Conservation (phyloP, 2,329 filamentous ascomycete species). For the Botryosphaeria agaves region DNA sequence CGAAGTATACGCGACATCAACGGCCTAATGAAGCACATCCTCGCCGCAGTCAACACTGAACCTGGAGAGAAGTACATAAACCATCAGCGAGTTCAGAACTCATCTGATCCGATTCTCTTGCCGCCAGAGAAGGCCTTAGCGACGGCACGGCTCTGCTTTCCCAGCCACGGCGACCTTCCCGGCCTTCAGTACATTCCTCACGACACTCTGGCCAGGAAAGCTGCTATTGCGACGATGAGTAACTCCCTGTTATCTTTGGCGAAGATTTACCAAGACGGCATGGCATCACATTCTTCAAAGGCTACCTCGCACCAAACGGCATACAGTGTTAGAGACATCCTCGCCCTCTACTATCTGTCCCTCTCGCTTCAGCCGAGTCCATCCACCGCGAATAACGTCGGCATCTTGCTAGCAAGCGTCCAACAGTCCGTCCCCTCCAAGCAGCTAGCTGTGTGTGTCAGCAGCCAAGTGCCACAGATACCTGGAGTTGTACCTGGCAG, state of each 20-base stretch:
- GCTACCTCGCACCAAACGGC: slow-evolving; percentile 40
- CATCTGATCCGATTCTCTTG: slow-evolving; percentile 52
- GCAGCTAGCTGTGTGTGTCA: too few species aligned
- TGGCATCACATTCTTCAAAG: slow-evolving; percentile 53
- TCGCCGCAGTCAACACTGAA: slow-evolving; percentile 45
- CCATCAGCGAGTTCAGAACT: slow-evolving; percentile 13
- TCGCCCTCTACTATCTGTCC: slow-evolving; percentile 90
- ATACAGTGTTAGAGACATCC: slow-evolving; percentile 74
- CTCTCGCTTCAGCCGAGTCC: slow-evolving; percentile 88
- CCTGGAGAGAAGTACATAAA: slow-evolving; percentile 12
- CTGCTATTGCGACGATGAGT: slow-evolving; percentile 81
- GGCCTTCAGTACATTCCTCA: slow-evolving; percentile 53
- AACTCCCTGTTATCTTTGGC: slow-evolving; percentile 88
- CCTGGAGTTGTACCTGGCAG: slow-evolving; percentile 74
- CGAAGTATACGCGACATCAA: slow-evolving; percentile 52
- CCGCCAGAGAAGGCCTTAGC: slow-evolving; percentile 68
- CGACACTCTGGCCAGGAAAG: slow-evolving; percentile 54
- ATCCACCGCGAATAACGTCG: slow-evolving; percentile 95
- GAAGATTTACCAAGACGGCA: slow-evolving; percentile 94
- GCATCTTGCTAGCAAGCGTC: slow-evolving; percentile 87
- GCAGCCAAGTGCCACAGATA: slow-evolving; percentile 27
- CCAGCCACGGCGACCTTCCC: slow-evolving; percentile 56
- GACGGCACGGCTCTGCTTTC: slow-evolving; percentile 71
- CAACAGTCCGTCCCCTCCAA: slow-evolving; percentile 45
- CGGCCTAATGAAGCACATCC: slow-evolving; percentile 62